A percentile compares a stretch with the other conserved stretches of the same genome.
Evolutionary conservation across 2,329 filamentous ascomycete genomes (phyloP).

Genomic region (Spiromastix sp.): DNA sequence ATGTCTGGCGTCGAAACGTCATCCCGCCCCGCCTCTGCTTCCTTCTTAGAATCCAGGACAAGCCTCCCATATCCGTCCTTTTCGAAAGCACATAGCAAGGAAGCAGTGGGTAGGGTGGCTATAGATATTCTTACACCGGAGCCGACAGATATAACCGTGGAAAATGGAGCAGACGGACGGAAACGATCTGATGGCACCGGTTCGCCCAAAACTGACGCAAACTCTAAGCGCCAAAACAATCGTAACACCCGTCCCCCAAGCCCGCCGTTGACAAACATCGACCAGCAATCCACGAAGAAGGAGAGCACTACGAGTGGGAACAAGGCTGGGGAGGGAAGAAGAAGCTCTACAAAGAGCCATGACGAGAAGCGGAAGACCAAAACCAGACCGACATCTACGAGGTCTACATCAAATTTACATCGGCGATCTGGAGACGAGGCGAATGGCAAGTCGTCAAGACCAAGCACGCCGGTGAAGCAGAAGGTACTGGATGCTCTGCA

Average conservation of each 20-base stretch:
- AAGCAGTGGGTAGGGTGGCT: conserved; percentile 57
- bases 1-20: conserved; percentile 9
- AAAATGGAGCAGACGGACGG: conserved; percentile 28
- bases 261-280: conserved; percentile 36
- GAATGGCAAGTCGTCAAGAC: conserved; percentile 24
- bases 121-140: conserved; percentile 55
- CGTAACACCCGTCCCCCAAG: conserved; percentile 34
- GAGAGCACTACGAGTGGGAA: conserved; percentile 24
- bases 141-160: conserved; percentile 49
- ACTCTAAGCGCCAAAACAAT: conserved; percentile 14
- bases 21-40: conserved; percentile 13
- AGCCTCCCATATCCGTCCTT: conserved; percentile 68
- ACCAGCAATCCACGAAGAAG: conserved; percentile 29
- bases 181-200: conserved; percentile 12
- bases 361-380: conserved; percentile 28
- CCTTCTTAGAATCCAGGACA: conserved; percentile 34
- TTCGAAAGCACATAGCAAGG: conserved; percentile 86
- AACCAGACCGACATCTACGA: conserved; percentile 23
- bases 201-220: conserved; percentile 24
- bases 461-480: conserved; percentile 29
- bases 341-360: conserved; percentile 8
- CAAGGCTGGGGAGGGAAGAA: conserved; percentile 21
- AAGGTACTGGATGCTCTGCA: conserved; percentile 26
- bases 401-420: conserved; percentile 32
- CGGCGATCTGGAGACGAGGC: conserved; percentile 28